These are phyloP conservation scores for Wallacemonas rigidus DNA, from an alignment of 208 protist genomes.

Conservation along the genomic window DNA sequence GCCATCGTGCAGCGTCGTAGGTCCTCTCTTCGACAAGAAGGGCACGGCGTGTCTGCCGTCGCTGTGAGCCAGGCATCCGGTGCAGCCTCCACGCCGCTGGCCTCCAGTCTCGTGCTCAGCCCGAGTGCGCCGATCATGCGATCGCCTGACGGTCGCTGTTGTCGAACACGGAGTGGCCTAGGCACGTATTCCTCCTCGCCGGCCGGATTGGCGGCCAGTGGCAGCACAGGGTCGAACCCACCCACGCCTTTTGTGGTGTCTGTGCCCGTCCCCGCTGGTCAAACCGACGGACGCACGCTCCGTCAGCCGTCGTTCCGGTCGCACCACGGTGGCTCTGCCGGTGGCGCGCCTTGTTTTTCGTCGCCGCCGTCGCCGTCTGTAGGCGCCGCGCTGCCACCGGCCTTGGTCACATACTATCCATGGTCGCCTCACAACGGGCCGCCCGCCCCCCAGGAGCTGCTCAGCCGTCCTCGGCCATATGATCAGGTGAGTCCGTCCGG, in stretches of 20 bases:
- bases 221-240: background rate
- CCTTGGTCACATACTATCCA: too few relatives aligned
- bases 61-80: background rate
- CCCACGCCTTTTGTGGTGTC: background rate
- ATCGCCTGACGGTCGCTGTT: background rate
- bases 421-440: too few relatives aligned
- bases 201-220: background rate
- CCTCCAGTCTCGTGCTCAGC: background rate
- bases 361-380: background rate
- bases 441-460: too few relatives aligned
- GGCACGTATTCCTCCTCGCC: background rate
- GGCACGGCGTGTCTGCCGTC: too few relatives aligned
- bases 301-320: slow-evolving; percentile 5
- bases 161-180: too few relatives aligned
- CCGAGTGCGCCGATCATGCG: background rate
- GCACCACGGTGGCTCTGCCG: background rate
- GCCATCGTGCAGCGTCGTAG: slow-evolving; percentile 12
- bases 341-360: background rate
- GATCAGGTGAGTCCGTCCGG: too few relatives aligned
- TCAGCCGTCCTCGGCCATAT: too few relatives aligned
- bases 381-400: background rate
- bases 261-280: background rate
- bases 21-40: slow-evolving; percentile 8
- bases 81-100: background rate
- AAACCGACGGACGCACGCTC: background rate